Evolutionary conservation across 768 basidiomycete genomes (phyloP).

Genomic region (Lentinula guzmanii): DNA sequence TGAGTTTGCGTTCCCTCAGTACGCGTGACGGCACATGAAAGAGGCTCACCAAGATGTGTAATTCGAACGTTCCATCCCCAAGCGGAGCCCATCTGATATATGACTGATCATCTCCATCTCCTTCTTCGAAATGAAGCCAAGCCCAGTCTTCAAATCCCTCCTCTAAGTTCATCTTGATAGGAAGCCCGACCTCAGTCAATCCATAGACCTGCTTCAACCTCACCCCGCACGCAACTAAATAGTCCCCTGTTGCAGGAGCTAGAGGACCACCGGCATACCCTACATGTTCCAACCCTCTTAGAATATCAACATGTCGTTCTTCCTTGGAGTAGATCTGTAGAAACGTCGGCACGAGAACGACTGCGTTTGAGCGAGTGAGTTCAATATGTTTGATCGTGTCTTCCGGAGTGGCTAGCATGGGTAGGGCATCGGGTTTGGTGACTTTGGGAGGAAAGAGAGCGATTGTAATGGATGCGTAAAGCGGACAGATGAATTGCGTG

Average conservation of each 20-base stretch:
- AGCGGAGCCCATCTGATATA: background rate
- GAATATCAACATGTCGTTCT: slow-evolving; percentile 8
- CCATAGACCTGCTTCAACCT: slow-evolving; percentile 11
- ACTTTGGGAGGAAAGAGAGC: background rate
- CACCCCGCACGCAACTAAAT: slow-evolving; percentile 14
- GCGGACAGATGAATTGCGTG: background rate
- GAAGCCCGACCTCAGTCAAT: slow-evolving; percentile 15
- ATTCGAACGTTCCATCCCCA: slow-evolving; percentile 8
- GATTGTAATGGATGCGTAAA: background rate
- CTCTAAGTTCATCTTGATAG: slow-evolving; percentile 4
- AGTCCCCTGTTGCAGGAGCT: slow-evolving; percentile 9
- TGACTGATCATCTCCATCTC: background rate
- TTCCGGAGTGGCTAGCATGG: slow-evolving; percentile 20
- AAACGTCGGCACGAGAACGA: slow-evolving; percentile 20
- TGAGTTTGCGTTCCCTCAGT: too few relatives aligned
- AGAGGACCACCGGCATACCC: slow-evolving; percentile 8
- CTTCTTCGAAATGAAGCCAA: background rate
- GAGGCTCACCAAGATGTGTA: slow-evolving; percentile 1
- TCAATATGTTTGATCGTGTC: slow-evolving; percentile 5
- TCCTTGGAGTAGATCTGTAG: slow-evolving; percentile 17
- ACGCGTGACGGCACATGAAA: too few relatives aligned
- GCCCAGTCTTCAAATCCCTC: slow-evolving; percentile 13
- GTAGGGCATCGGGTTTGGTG: slow-evolving; percentile 5
- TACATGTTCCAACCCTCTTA: slow-evolving; percentile 13
- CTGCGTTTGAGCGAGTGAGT: slow-evolving; percentile 5